These are phyloP conservation scores for Serendipita sp. DNA, from an alignment of 768 basidiomycete genomes.

Conservation along the genomic window DNA sequence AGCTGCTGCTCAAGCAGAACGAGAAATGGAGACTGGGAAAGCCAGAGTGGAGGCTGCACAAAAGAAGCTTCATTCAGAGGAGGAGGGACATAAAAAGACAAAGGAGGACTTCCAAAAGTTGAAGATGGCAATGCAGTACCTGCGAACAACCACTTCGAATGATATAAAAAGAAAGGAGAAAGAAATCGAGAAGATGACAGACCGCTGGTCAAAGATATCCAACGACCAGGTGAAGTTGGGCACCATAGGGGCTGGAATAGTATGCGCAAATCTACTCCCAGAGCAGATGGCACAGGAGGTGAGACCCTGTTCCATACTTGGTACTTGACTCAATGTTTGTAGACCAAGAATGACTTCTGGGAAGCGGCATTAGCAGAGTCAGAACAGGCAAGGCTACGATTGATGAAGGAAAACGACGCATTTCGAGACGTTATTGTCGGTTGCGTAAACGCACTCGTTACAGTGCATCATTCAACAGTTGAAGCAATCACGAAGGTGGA, in stretches of 20 bases:
- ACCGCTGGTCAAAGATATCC: conserved; percentile 56
- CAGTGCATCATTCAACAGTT: conserved; percentile 32
- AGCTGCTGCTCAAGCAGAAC: conserved; percentile 52
- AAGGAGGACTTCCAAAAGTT: conserved; percentile 53
- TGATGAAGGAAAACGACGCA: conserved; percentile 47
- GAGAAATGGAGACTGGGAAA: conserved; percentile 60
- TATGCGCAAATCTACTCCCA: conserved; percentile 19
- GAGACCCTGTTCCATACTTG: conserved; percentile 12
- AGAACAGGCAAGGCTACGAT: conserved; percentile 43
- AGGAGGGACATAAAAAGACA: conserved; percentile 56
- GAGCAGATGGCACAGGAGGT: conserved; percentile 11
- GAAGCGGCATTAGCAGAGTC: conserved; percentile 61
- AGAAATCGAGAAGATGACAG: conserved; percentile 56
- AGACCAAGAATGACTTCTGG: conserved; percentile 32
- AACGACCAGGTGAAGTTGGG: conserved; percentile 50
- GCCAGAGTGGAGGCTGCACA: conserved; percentile 45
- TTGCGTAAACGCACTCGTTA: conserved; percentile 41
- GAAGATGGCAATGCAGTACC: conserved; percentile 47
- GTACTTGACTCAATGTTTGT: neutral
- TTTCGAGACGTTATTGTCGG: conserved; percentile 45
- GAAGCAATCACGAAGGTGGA: conserved; percentile 27
- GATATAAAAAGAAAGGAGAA: conserved; percentile 73
- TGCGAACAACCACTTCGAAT: conserved; percentile 48
- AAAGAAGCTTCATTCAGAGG: conserved; percentile 39
- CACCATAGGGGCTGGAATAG: conserved; percentile 31